Base-by-base conservation (phyloP, 169 alveolate species). In the Babesia gibsoni region DNA sequence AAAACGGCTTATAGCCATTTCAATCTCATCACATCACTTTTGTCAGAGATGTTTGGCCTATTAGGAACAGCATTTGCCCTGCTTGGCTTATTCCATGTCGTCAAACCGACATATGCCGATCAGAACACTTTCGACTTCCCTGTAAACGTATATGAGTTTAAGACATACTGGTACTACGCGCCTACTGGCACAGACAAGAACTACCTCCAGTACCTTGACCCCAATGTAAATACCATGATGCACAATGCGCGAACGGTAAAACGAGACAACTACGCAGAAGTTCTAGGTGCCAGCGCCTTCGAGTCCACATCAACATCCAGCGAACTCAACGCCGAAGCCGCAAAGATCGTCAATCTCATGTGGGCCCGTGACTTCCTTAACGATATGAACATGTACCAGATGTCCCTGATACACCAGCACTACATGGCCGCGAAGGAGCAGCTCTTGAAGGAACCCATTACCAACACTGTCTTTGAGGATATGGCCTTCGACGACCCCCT, bases 281-380 rank as follows among this genome's bases (percentile, higher is more conserved):
- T 59, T n/a, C 22, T 36, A 20, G 83, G 68, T n/a, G 82, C 87
- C 23, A 52, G 80, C 20, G 22, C 41, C 35, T 78, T 54, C 67
- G 63, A 67, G 2, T 41, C 18, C 41, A 32, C 22, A 35, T 39
- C 87, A 8, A 3, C 0, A 23, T 22, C 22, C 5, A 4, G 25
- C 6, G 41, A 18, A 9, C 6, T 32, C 9, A 68, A 54, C 37
- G 5, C 22, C 18, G 36, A 46, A 3, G 74, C 69, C 23, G 10
- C 57, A 23, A 14, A 33, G 35, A 18, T 72, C 39, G 35, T 78
- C 3, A 78, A 78, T 52, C 37, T 58, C 35, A 67, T 78, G 74
- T 68, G 54, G 66, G 83, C 82, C 4, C 45, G 82, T 25, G 72
- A 78, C 66, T n/a, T 67, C n/a, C 41, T 78, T 22, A 36, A 35